Evolutionary conservation across 208 protist genomes (phyloP).

Genomic region (Crithidia brevicula): DNA sequence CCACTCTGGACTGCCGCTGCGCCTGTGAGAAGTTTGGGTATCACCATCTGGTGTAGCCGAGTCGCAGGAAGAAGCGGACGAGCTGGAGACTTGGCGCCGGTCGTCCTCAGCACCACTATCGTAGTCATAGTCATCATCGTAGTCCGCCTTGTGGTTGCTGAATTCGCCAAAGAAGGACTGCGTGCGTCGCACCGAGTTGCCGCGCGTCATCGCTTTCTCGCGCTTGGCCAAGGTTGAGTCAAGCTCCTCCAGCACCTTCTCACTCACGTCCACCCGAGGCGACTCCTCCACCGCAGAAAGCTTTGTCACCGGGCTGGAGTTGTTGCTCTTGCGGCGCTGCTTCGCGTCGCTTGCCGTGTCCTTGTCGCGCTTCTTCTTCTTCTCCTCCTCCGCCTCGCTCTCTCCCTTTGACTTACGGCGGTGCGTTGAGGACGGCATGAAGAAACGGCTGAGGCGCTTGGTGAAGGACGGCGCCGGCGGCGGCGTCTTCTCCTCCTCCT

Average conservation of each 20-base stretch:
- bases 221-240: not conserved
- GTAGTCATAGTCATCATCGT: slow-evolving; percentile 1
- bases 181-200: not conserved
- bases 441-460: slow-evolving; percentile 6
- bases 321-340: slow-evolving; percentile 1
- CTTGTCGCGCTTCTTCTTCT: not conserved
- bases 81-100: not conserved
- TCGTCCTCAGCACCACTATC: not conserved
- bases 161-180: slow-evolving; percentile 12
- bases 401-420: slow-evolving; percentile 6
- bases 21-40: not conserved
- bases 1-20: not conserved
- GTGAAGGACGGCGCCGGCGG: not conserved
- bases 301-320: not conserved
- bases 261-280: not conserved
- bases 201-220: not conserved
- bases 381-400: not conserved
- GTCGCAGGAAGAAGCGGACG: not conserved
- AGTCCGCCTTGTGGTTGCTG: not conserved
- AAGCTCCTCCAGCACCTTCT: slow-evolving; percentile 6
- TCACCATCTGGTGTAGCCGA: not conserved
- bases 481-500: not conserved
- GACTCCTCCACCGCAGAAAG: slow-evolving; percentile 3
- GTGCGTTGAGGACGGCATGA: not conserved
- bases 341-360: not conserved